These are phyloP conservation scores for Penicillium sp. DNA, from an alignment of 2,329 filamentous ascomycete species.

Conservation along the genomic window DNA sequence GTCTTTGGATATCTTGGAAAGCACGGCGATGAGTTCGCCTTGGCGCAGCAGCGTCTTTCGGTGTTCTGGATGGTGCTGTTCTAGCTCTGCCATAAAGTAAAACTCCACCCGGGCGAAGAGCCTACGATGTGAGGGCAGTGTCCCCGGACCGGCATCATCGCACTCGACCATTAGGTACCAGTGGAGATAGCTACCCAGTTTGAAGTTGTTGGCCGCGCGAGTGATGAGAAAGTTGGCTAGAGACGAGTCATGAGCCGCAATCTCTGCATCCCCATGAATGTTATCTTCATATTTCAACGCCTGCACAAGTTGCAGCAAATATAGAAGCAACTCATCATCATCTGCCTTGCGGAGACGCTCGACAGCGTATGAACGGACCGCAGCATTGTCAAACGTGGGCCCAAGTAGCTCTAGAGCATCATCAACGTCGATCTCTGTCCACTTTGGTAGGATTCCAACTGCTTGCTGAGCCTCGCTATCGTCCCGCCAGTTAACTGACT, in stretches of 20 bases:
- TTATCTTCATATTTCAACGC: conserved; percentile 92
- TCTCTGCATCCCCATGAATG: conserved; percentile 63
- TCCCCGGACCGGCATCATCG: conserved; percentile 78
- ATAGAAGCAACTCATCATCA: conserved; percentile 87
- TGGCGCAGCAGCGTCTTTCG: conserved; percentile 81
- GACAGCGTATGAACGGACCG: conserved; percentile 91
- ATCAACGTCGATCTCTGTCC: conserved; percentile 96
- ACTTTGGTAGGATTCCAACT: conserved; percentile 85
- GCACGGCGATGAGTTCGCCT: conserved; percentile 83
- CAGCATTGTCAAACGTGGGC: conserved; percentile 85
- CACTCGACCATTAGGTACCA: conserved; percentile 99
- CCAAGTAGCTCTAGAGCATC: conserved; percentile 93
- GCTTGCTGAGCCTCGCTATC: conserved; percentile 84
- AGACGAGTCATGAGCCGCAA: conserved; percentile 75
- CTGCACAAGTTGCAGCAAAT: conserved; percentile 92
- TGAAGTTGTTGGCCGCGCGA: conserved; percentile 84
- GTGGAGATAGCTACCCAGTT: conserved; percentile 91
- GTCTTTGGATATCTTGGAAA: conserved; percentile 88
- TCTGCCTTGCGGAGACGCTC: conserved; percentile 89
- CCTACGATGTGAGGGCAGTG: conserved; percentile 74
- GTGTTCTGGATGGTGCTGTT: conserved; percentile 73
- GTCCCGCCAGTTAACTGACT: conserved; percentile 94
- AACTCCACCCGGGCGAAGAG: conserved; percentile 93
- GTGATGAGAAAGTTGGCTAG: conserved; percentile 88
- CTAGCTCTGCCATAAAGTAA: conserved; percentile 90